phyloP scores from a whole-genome alignment of 805 yeast genomes.

The Metschnikowia arizonensis region DNA sequence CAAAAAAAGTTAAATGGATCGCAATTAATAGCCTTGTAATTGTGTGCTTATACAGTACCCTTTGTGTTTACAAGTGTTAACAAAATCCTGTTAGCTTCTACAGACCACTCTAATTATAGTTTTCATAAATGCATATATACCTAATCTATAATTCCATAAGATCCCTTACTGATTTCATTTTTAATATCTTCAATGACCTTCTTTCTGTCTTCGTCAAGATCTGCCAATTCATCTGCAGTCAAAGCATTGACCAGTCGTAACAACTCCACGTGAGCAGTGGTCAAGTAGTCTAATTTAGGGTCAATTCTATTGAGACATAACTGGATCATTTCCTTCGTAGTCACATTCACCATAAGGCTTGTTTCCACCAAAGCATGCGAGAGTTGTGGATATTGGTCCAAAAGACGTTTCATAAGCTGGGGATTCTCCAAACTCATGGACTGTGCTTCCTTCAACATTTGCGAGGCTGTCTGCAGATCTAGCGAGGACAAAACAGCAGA shows the following conservation, averaged over 20 bases:
- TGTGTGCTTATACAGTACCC: no score
- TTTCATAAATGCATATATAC: not conserved
- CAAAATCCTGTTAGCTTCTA: not conserved
- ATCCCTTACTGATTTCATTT: conserved; percentile 22
- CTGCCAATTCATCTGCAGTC: conserved; percentile 27
- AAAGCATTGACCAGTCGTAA: conserved; percentile 28
- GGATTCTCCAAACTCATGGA: conserved; percentile 42
- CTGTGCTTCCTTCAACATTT: conserved; percentile 39
- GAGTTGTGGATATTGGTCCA: conserved; percentile 74
- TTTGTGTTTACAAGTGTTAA: no score
- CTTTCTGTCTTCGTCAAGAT: conserved; percentile 23
- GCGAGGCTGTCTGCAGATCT: conserved; percentile 44
- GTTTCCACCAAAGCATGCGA: conserved; percentile 79
- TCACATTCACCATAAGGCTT: conserved; percentile 35
- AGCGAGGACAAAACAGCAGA: conserved; percentile 44
- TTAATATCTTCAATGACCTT: conserved; percentile 16
- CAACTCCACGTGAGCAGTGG: conserved; percentile 32
- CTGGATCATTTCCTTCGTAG: conserved; percentile 35
- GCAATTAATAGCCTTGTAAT: no score
- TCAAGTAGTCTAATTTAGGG: conserved; percentile 27
- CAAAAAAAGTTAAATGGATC: no score
- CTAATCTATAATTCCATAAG: conserved; percentile 21
- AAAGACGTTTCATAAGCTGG: conserved; percentile 51
- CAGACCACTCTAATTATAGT: not conserved
- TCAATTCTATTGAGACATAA: conserved; percentile 33